Percentiles rank a stretch among this genome's conserved stretches.
Evolutionary conservation across 1,284 basidiomycete species (phyloP).

Genomic region (Cryptococcus amylolentus): DNA sequence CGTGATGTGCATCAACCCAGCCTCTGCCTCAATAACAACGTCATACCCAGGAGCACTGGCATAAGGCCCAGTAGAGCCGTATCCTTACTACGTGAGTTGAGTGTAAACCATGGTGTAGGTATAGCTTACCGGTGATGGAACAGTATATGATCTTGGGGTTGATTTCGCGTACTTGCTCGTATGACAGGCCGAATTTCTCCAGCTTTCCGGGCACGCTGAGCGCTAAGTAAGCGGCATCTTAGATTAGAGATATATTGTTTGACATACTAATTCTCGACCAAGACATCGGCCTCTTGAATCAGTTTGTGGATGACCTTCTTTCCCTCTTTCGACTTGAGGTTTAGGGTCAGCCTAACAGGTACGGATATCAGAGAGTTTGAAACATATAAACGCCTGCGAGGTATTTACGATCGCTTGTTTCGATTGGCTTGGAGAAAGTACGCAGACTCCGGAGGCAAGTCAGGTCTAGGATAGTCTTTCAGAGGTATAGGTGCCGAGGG

Average conservation of each 20-base stretch:
- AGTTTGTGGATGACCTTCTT: constrained; percentile 73
- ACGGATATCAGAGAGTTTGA: neutral
- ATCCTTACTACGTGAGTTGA: constrained; percentile 58
- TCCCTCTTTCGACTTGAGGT: constrained; percentile 70
- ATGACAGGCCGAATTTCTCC: constrained; percentile 76
- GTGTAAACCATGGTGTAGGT: neutral
- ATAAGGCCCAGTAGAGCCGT: constrained; percentile 90
- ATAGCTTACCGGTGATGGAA: constrained; percentile 71
- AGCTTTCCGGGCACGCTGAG: constrained; percentile 63
- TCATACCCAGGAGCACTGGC: constrained; percentile 81
- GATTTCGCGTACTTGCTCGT: constrained; percentile 71
- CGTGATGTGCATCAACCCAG: constrained; percentile 92
- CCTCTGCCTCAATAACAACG: constrained; percentile 85
- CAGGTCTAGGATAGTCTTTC: constrained; percentile 50
- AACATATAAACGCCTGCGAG: neutral
- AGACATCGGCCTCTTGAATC: constrained; percentile 71
- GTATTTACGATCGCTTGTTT: constrained; percentile 68
- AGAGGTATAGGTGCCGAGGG: constrained; percentile 63
- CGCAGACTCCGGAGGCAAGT: constrained; percentile 83
- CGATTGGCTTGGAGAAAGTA: constrained; percentile 89
- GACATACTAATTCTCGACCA: constrained; percentile 80
- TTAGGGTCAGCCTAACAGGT: constrained; percentile 62
- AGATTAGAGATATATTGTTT: neutral
- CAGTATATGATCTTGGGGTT: constrained; percentile 84
- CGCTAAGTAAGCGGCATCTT: neutral